Conservation (phyloP, 2,329 filamentous ascomycete genomes). For the Fusarium dlaminii region DNA sequence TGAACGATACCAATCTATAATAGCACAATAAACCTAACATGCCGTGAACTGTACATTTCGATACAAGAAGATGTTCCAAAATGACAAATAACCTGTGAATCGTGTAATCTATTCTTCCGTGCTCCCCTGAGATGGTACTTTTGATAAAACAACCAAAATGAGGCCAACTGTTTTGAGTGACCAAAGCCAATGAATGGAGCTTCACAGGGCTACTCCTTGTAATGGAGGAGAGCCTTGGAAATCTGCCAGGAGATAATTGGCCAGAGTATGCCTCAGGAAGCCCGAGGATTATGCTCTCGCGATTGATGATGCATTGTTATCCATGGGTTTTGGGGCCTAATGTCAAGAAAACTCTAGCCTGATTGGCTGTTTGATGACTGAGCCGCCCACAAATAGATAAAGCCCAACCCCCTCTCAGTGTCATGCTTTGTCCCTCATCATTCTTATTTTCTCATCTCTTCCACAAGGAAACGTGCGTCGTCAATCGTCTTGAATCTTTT, state of each 20-base stretch:
- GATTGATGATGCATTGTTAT: not conserved
- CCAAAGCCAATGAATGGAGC: not conserved
- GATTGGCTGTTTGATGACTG: constrained; percentile 14
- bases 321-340: not conserved
- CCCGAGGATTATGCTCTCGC: not conserved
- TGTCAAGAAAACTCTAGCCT: not conserved
- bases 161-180: not conserved
- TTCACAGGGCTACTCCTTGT: not conserved
- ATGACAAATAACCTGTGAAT: not conserved
- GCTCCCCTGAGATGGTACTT: not conserved
- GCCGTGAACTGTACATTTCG: not conserved
- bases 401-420: constrained; percentile 17
- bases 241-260: not conserved
- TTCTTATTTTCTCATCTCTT: not conserved
- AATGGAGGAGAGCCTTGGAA: not conserved
- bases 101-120: not conserved
- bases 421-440: constrained; percentile 17
- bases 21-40: not conserved
- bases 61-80: not conserved
- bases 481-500: not conserved
- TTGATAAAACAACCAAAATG: not conserved
- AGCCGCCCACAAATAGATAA: constrained; percentile 24
- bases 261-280: not conserved
- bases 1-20: not conserved
- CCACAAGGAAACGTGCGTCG: not conserved